Evolutionary conservation across 345 rosid genomes (phyloP).

Genomic region (Mercurialis annua): DNA sequence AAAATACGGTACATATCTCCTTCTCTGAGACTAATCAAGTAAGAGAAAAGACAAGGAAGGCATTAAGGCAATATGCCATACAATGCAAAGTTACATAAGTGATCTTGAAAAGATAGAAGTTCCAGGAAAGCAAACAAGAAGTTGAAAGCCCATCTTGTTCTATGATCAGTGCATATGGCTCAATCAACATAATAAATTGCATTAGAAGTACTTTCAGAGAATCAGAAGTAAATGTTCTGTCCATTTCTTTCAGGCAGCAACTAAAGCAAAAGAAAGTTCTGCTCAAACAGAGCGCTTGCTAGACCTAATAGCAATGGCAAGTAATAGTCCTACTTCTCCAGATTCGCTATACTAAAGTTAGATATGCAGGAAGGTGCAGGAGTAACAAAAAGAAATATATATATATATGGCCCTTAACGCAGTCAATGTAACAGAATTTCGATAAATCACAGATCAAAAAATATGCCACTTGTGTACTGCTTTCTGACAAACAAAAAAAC

Average conservation of each 20-base stretch:
- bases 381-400: background rate
- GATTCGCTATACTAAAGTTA: background rate
- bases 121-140: background rate
- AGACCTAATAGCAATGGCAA: background rate
- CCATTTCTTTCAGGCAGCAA: background rate
- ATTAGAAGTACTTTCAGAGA: background rate
- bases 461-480: background rate
- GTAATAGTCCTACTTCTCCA: background rate
- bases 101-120: background rate
- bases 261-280: background rate
- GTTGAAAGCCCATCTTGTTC: too few relatives aligned
- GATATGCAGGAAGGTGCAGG: background rate
- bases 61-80: background rate
- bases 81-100: background rate
- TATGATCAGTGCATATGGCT: background rate
- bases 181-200: background rate
- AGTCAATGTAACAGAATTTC: background rate
- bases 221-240: background rate
- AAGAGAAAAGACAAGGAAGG: background rate
- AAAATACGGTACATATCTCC: background rate
- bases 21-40: background rate
- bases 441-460: background rate
- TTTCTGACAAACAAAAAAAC: background rate
- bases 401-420: background rate
- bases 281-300: background rate